Conservation (phyloP, 148 eudicot species). For the Vaccinium vitisidaea region DNA sequence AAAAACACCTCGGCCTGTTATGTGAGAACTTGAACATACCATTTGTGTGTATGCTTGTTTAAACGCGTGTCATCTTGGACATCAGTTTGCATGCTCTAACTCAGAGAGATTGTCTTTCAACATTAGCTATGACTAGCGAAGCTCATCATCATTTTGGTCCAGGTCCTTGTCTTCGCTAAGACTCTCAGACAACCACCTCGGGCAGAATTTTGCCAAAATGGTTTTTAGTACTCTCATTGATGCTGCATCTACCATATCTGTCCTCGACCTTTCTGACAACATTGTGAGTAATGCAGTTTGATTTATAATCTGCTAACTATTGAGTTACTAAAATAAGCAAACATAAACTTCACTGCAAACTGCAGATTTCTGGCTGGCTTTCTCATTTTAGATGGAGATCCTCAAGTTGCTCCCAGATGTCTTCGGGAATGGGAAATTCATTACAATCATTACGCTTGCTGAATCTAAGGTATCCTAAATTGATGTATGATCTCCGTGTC, state of each 20-base stretch:
- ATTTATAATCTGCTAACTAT: conserved; percentile 10
- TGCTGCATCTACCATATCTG: conserved; percentile 50
- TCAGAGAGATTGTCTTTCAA: not conserved
- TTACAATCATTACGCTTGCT: conserved; percentile 65
- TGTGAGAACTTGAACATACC: conserved; percentile 2
- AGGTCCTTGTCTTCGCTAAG: conserved; percentile 66
- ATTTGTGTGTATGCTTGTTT: not conserved
- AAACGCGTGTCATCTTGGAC: not conserved
- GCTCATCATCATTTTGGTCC: conserved; percentile 22
- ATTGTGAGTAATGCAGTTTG: conserved; percentile 46
- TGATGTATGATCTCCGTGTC: not conserved
- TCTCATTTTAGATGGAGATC: conserved; percentile 47
- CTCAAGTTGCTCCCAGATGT: conserved; percentile 23
- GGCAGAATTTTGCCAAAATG: conserved; percentile 48
- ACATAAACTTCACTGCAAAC: conserved; percentile 12
- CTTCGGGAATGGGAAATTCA: conserved; percentile 40
- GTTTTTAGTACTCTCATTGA: conserved; percentile 54
- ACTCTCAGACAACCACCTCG: conserved; percentile 52
- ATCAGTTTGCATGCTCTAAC: not conserved
- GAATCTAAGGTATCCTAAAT: conserved; percentile 59
- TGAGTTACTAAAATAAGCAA: not conserved
- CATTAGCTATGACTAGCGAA: conserved; percentile 12
- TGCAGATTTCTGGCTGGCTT: conserved; percentile 87
- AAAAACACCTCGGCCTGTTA: not conserved
- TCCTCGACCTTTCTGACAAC: conserved; percentile 77